Base-by-base conservation (phyloP, 225 moss, liverwort and hornwort species). In the Rhytidiadelphus loreus region DNA sequence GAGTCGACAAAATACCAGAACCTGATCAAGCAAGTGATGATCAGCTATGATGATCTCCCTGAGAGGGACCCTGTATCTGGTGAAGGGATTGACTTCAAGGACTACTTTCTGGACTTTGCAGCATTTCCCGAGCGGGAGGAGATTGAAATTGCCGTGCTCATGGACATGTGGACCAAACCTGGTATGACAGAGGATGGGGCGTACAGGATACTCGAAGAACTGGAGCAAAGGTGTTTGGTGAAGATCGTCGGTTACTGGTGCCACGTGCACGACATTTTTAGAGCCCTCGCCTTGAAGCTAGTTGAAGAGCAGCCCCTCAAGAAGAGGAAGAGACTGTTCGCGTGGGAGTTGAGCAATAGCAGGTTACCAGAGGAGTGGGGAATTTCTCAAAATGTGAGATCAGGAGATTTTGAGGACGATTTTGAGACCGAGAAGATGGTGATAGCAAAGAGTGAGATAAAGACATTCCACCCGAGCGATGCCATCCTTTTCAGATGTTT, bases 101-200 rank as follows among this genome's bases (percentile, higher is more conserved):
- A 93, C 69, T 81, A 35, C 84, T 93, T 91, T 88, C 83, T 92
- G 20, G 93, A 93, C 86, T 92, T 93, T 5, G 93, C 93, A 86
- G 93, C 91, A 29, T 93, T 93, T 86, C 93, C 93, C 29, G 88
- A 93, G 81, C 90, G 90, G 15, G 93, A 93, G 88, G 91, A 93
- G 76, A 90, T 93, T 23, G 90, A 93, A 44, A 93, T 93, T 43
- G 86, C 91, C 50, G 79, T 90, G 80, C 58, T 93, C 20, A 88
- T 93, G 81, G 93, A 93, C 65, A 64, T 93, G 92, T 93, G 93
- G 93, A 90, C 87, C 21, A 90, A 86, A 84, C 90, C 90, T 82
- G 90, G 89, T 53, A 55, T 93, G 23, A 85, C 87, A 35, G 93
- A 93, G 84, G 92, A 93, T 60, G 93, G 71, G 41, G 90, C 92